Conservation (phyloP, 345 rosid genomes). For the Rubroshorea leprosula region DNA sequence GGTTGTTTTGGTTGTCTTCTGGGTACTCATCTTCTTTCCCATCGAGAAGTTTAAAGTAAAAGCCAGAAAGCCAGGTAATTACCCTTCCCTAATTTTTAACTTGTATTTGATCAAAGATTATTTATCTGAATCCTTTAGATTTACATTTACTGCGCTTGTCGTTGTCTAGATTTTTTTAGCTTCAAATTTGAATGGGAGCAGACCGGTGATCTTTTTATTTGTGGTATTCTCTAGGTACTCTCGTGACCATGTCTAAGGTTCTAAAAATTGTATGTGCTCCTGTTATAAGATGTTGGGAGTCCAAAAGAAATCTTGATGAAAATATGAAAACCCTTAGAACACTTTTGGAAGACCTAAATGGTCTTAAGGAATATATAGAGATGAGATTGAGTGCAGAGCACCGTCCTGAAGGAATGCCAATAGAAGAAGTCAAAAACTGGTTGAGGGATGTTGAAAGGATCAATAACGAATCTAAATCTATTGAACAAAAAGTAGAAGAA, state of each 20-base stretch:
- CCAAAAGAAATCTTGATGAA: constrained; percentile 9
- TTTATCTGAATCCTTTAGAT: neutral
- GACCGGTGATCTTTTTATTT: neutral
- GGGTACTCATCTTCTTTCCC: neutral
- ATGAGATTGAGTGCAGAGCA: constrained; percentile 8
- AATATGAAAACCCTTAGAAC: constrained; percentile 1
- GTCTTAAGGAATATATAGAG: constrained; percentile 8
- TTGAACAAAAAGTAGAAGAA: neutral
- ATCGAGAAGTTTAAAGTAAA: neutral
- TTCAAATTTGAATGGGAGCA: neutral
- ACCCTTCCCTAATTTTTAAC: too few relatives aligned
- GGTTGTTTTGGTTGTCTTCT: neutral
- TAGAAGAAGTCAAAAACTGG: constrained; percentile 7
- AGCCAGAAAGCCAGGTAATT: neutral
- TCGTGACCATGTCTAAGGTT: neutral
- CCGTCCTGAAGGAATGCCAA: neutral
- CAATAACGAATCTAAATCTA: neutral
- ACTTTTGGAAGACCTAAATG: neutral
- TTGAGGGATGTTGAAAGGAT: constrained; percentile 10
- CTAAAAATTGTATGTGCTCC: constrained; percentile 7
- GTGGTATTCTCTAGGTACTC: neutral
- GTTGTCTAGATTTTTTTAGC: neutral
- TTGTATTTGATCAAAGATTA: too few relatives aligned
- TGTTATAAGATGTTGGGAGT: constrained; percentile 4
- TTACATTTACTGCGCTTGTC: neutral